These are phyloP conservation scores for Escovopsis sp. DNA, from an alignment of 2,329 filamentous ascomycete species.

Conservation along the genomic window DNA sequence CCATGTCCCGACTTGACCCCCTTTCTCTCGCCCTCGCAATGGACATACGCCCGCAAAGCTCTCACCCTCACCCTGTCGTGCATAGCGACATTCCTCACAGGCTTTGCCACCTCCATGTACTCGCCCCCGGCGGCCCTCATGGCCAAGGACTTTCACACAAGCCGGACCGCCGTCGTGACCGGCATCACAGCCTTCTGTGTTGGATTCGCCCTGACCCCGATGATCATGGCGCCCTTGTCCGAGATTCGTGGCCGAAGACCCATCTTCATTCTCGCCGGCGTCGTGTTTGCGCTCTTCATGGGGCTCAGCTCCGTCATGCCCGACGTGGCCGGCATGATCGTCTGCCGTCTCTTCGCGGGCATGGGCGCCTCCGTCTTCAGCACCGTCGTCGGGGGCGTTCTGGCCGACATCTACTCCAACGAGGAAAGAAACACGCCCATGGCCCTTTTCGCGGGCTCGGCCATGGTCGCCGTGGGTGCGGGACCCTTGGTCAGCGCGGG, in stretches of 20 bases:
- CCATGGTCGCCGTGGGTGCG: slow-evolving; percentile 63
- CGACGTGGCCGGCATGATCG: slow-evolving; percentile 55
- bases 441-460: slow-evolving; percentile 70
- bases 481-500: slow-evolving; percentile 60
- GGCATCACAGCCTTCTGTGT: slow-evolving; percentile 71
- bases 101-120: slow-evolving; percentile 70
- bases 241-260: slow-evolving; percentile 80
- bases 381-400: slow-evolving; percentile 83
- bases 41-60: slow-evolving; percentile 54
- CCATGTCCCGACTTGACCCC: slow-evolving; percentile 47
- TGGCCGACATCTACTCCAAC: slow-evolving; percentile 71
- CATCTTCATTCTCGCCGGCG: slow-evolving; percentile 60
- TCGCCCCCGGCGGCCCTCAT: slow-evolving; percentile 54
- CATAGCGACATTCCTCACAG: slow-evolving; percentile 59
- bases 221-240: slow-evolving; percentile 75
- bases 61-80: slow-evolving; percentile 61
- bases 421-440: slow-evolving; percentile 75
- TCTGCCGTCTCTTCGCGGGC: slow-evolving; percentile 62
- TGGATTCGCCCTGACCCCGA: slow-evolving; percentile 71
- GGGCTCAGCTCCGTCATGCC: slow-evolving; percentile 57
- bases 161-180: slow-evolving; percentile 47
- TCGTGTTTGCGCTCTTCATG: slow-evolving; percentile 56
- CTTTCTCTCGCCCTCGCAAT: slow-evolving; percentile 57
- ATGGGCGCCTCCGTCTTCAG: slow-evolving; percentile 66
- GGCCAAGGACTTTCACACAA: slow-evolving; percentile 47